phyloP scores from a whole-genome alignment of 2,329 filamentous ascomycete species.

The Cladophialophora bantiana region DNA sequence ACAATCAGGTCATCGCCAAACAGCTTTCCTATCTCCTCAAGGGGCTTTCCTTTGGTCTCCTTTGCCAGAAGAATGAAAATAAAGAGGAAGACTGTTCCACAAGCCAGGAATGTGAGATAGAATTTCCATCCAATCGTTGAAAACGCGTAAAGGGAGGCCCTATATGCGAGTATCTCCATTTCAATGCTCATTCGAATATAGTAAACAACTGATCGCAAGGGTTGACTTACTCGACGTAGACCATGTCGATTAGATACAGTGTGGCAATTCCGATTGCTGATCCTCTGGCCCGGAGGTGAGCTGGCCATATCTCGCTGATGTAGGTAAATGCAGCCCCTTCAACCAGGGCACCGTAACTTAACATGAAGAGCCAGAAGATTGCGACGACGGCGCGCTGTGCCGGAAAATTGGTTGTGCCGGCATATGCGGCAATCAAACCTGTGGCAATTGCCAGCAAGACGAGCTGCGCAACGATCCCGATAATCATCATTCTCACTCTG shows the following conservation, averaged over 20 bases:
- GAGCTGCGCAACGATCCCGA: constrained; percentile 50
- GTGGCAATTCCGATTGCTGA: constrained; percentile 44
- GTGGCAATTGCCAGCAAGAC: constrained; percentile 51
- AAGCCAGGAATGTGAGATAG: constrained; percentile 46
- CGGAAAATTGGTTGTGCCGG: constrained; percentile 44
- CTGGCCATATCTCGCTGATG: constrained; percentile 56
- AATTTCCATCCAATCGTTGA: constrained; percentile 46
- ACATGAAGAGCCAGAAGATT: constrained; percentile 50
- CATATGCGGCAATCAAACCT: constrained; percentile 46
- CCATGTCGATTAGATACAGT: constrained; percentile 47
- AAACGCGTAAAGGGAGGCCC: constrained; percentile 42
- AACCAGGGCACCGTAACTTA: constrained; percentile 52
- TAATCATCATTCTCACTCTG: constrained; percentile 28
- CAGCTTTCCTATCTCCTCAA: constrained; percentile 43
- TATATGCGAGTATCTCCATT: neutral
- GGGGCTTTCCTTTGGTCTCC: constrained; percentile 42
- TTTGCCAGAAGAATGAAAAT: constrained; percentile 34
- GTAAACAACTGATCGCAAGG: neutral
- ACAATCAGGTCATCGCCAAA: constrained; percentile 37
- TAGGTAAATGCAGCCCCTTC: constrained; percentile 58
- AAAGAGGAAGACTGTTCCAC: constrained; percentile 37
- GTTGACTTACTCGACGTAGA: constrained; percentile 42
- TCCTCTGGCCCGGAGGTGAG: constrained; percentile 45
- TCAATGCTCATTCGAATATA: neutral
- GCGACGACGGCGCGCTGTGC: constrained; percentile 48